phyloP scores from a whole-genome alignment of 306 rosid species.

The Acacia melanoxylon region DNA sequence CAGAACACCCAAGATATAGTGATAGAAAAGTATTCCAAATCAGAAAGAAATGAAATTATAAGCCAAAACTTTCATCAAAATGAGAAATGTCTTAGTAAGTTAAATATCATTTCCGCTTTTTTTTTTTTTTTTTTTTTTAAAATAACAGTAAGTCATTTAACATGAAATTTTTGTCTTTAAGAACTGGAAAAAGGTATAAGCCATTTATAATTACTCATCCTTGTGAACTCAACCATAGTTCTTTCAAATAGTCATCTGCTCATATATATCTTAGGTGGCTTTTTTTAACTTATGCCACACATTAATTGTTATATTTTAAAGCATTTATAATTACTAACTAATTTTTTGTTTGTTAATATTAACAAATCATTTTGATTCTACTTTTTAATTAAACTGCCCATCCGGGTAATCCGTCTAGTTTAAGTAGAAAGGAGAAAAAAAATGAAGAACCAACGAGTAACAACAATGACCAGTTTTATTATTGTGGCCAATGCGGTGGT shows the following conservation, averaged over 20 bases:
- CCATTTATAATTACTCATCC: too few relatives aligned
- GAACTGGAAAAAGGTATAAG: too few relatives aligned
- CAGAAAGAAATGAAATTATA: not conserved
- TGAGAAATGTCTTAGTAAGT: slow-evolving; percentile 1
- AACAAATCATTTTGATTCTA: too few relatives aligned
- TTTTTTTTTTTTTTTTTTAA: too few relatives aligned
- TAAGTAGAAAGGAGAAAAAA: not conserved
- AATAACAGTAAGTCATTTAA: not conserved
- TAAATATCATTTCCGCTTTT: slow-evolving; percentile 16
- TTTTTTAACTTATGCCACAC: too few relatives aligned
- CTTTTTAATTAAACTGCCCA: too few relatives aligned
- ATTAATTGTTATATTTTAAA: too few relatives aligned
- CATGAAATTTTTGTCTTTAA: not conserved
- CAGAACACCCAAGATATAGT: not conserved
- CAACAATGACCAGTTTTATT: slow-evolving; percentile 50
- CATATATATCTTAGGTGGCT: too few relatives aligned
- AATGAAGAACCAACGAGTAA: not conserved
- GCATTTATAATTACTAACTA: too few relatives aligned
- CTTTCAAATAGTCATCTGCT: too few relatives aligned
- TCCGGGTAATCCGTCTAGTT: too few relatives aligned
- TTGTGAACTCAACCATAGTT: not conserved
- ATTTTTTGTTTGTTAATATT: too few relatives aligned
- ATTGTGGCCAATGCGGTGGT: slow-evolving; percentile 75
- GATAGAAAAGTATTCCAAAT: not conserved
- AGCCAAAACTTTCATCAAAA: slow-evolving; percentile 13